A percentile compares a stretch with the other conserved stretches of the same genome.
Conservation (phyloP, 345 rosid species). For the Brassica rapa region DNA sequence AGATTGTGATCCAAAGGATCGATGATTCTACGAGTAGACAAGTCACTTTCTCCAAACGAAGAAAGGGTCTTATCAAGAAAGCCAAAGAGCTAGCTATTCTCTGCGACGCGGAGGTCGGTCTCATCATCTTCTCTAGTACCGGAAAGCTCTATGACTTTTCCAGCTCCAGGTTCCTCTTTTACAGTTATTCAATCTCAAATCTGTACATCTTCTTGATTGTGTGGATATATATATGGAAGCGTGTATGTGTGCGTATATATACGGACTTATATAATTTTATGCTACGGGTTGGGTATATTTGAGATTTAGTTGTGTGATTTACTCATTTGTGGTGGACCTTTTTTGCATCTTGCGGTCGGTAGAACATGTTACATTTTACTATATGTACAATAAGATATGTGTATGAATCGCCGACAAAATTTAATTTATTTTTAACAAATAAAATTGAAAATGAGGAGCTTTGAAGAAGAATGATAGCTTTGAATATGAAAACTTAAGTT, state of each 20-base stretch:
- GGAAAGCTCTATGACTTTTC: slow-evolving; percentile 46
- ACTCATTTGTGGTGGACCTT: slow-evolving; percentile 1
- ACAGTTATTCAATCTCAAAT: slow-evolving; percentile 14
- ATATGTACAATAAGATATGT: slow-evolving; percentile 23
- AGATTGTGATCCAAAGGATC: slow-evolving; percentile 50
- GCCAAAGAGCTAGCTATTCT: slow-evolving; percentile 48
- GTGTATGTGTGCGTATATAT: neutral
- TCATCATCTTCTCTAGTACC: slow-evolving; percentile 46
- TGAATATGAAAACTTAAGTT: neutral
- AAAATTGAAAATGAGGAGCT: slow-evolving; percentile 7
- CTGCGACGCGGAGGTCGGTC: slow-evolving; percentile 47
- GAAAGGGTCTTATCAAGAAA: slow-evolving; percentile 48
- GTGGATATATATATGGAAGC: neutral
- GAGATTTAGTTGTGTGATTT: slow-evolving; percentile 24
- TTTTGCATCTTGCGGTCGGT: slow-evolving; percentile 30
- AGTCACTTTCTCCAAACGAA: slow-evolving; percentile 51
- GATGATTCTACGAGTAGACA: slow-evolving; percentile 48
- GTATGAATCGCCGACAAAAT: slow-evolving; percentile 24
- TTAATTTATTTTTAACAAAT: neutral
- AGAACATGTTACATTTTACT: slow-evolving; percentile 31
- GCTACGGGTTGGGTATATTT: slow-evolving; percentile 13
- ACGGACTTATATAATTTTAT: slow-evolving; percentile 20
- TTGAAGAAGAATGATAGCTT: slow-evolving; percentile 18
- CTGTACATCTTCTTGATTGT: slow-evolving; percentile 15
- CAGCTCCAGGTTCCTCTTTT: slow-evolving; percentile 44